A percentile compares a stretch with the other conserved stretches of the same genome.
Conservation (phyloP, 1,139 yeast genomes). For the Saccharomyces pastorianus region DNA sequence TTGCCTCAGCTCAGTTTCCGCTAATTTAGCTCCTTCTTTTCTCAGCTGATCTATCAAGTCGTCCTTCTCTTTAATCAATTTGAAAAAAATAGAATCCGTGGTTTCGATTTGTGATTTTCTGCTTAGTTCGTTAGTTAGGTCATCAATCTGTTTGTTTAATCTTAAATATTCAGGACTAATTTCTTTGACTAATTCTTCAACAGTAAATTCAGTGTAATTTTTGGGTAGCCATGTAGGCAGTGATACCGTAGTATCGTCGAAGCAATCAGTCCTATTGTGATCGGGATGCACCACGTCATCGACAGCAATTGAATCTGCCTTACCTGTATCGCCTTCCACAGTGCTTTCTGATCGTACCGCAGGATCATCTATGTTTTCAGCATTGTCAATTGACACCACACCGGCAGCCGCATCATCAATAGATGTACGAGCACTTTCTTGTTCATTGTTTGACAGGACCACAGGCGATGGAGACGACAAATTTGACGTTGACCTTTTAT, state of each 20-base stretch:
- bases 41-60: conserved; percentile 41
- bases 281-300: not conserved
- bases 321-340: not conserved
- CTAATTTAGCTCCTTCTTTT: conserved; percentile 72
- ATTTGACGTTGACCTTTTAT: conserved; percentile 14
- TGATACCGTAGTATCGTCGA: not conserved
- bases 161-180: conserved; percentile 10
- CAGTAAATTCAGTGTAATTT: conserved; percentile 11
- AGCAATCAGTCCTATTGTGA: not conserved
- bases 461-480: not conserved
- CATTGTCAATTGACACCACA: not conserved
- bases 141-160: conserved; percentile 7
- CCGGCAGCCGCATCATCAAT: not conserved
- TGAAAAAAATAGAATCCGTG: conserved; percentile 12
- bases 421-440: not conserved
- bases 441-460: conserved; percentile 8
- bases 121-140: conserved; percentile 8
- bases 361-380: not conserved
- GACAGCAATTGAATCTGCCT: not conserved
- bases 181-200: conserved; percentile 18
- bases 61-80: conserved; percentile 28
- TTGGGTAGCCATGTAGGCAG: conserved; percentile 16
- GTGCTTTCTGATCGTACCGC: not conserved
- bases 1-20: conserved; percentile 64
- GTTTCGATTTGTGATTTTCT: conserved; percentile 3